A percentile compares a stretch with the other conserved stretches of the same genome.
phyloP scores from a whole-genome alignment of 2,329 filamentous ascomycete species.

The Trichophyton benhamiae region DNA sequence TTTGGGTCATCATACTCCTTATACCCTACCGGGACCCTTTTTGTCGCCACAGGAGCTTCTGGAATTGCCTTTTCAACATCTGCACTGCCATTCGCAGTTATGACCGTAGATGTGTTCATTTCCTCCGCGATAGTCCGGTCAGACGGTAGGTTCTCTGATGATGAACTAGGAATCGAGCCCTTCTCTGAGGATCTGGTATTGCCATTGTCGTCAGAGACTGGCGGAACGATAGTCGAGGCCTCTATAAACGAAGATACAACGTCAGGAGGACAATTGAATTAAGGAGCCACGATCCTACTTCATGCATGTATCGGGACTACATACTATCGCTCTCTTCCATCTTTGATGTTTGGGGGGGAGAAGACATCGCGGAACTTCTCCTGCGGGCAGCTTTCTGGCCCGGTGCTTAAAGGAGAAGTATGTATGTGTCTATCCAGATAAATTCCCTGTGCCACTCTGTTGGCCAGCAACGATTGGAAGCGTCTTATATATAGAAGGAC shows the following conservation, averaged over 20 bases:
- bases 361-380: not conserved
- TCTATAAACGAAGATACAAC: not conserved
- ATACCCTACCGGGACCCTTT: slow-evolving; percentile 3
- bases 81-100: not conserved
- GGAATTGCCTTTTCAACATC: not conserved
- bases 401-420: too few relatives aligned
- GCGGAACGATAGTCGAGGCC: not conserved
- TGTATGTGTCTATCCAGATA: not conserved
- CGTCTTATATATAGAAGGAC: not conserved
- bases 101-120: not conserved
- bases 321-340: slow-evolving; percentile 1
- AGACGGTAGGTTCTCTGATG: not conserved
- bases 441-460: not conserved
- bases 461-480: not conserved
- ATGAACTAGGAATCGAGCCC: not conserved
- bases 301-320: not conserved
- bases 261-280: not conserved
- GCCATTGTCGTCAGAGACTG: not conserved
- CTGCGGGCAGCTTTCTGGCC: not conserved
- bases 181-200: not conserved
- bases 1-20: slow-evolving; percentile 11
- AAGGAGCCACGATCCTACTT: not conserved
- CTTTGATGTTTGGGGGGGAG: not conserved
- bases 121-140: not conserved
- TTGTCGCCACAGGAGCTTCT: not conserved